Evolutionary conservation across 257 asterid species (phyloP), one percentile per base, ranked within the genome.

Genomic region (Lantana camara): DNA sequence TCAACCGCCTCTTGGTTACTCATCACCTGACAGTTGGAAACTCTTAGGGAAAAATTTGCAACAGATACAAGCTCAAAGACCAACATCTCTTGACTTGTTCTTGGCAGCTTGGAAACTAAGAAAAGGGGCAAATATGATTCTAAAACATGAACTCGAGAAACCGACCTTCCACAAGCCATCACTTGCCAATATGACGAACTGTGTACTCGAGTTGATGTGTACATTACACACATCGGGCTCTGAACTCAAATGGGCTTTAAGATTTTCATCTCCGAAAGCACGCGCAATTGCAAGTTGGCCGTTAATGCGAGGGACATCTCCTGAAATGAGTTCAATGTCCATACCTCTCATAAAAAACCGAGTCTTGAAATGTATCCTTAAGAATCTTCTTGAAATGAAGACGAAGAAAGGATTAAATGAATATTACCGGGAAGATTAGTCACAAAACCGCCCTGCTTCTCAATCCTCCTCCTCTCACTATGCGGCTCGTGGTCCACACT

Each of bases 91-190:
- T n/a, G n/a, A n/a, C n/a, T n/a, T n/a, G n/a, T n/a, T n/a, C n/a
- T n/a, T n/a, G n/a, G 21, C 1, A 45, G 50, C 47, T 14, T n/a
- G 14, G 15, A 1, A 40, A 40, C 12, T 15, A 40, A 2, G 45
- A 21, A 47, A 20, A 13, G 19, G 7, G 19, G 54, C 3, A 17
- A 3, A 20, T 35, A 35, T n/a, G 5, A 27, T 27, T 27, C 5
- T 5, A 2, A 27, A 27, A 27, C 4, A 27, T 27, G 2, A 5
- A 27, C 2, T 2, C 2, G 5, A 2, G 14, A 63, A 53, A 59
- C 82, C 51, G 52, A 89, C 96, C 95, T 89, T 89, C 96, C 96
- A 89, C 75, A 89, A 71, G 67, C 96, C 96, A 70, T 89, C 96
- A 47, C 96, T 89, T 6, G 96, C 96, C 82, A 89, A 74, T 63